These are phyloP conservation scores for Rhodotorula diobovata DNA, from an alignment of 768 basidiomycete species.

Conservation along the genomic window DNA sequence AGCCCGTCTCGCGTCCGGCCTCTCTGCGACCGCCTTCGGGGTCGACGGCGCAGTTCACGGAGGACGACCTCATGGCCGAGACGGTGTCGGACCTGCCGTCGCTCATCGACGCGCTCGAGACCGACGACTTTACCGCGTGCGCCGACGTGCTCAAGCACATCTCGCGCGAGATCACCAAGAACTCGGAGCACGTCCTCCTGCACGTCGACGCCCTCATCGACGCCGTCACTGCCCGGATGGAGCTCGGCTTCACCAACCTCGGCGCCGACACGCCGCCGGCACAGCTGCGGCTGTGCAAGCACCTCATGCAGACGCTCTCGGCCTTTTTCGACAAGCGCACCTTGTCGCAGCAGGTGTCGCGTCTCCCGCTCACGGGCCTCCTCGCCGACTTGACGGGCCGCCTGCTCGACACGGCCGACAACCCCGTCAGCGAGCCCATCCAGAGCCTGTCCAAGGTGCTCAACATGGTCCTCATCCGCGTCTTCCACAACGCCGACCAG, in stretches of 20 bases:
- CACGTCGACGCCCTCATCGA: conserved; percentile 72
- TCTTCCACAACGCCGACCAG: conserved; percentile 78
- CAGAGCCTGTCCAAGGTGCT: conserved; percentile 94
- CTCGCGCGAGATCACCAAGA: conserved; percentile 74
- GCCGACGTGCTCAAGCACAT: conserved; percentile 92
- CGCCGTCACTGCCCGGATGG: conserved; percentile 84
- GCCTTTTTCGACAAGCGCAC: conserved; percentile 87
- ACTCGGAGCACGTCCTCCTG: conserved; percentile 73
- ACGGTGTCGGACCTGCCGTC: conserved; percentile 17
- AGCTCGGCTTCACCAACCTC: conserved; percentile 70
- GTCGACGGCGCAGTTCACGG: conserved; percentile 9
- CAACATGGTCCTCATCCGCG: conserved; percentile 92
- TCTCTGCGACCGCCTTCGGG: neutral
- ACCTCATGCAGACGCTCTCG: conserved; percentile 91
- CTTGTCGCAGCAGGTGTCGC: conserved; percentile 78
- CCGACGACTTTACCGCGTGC: conserved; percentile 65
- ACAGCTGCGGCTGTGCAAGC: conserved; percentile 83
- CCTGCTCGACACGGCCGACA: conserved; percentile 89
- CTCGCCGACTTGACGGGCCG: conserved; percentile 86
- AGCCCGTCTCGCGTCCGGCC: neutral
- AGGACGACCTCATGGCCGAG: conserved; percentile 29
- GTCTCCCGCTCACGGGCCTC: conserved; percentile 77
- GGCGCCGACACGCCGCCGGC: conserved; percentile 43
- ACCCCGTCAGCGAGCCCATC: conserved; percentile 64
- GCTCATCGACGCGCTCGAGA: conserved; percentile 26